Conservation (phyloP, 1,284 basidiomycete species). For the Phlebopus sp. region DNA sequence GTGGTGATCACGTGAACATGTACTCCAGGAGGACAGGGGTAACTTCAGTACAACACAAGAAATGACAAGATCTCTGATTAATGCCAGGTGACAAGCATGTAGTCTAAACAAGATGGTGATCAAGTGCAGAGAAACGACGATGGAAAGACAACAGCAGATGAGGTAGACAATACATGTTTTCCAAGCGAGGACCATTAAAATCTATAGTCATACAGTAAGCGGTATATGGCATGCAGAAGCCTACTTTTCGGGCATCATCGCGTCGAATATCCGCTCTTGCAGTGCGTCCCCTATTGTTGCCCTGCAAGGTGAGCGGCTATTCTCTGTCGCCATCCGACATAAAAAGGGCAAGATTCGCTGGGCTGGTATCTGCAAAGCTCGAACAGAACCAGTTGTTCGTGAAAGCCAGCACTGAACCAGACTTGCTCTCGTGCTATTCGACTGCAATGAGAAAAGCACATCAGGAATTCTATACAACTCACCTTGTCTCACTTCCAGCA, state of each 20-base stretch:
- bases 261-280: slow-evolving; percentile 8
- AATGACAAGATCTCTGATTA: background rate
- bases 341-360: slow-evolving; percentile 59
- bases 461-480: slow-evolving; percentile 18
- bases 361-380: slow-evolving; percentile 72
- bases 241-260: slow-evolving; percentile 16
- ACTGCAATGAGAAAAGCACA: slow-evolving; percentile 5
- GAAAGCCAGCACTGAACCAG: slow-evolving; percentile 75
- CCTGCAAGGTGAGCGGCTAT: slow-evolving; percentile 21
- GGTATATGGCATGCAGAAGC: slow-evolving; percentile 6
- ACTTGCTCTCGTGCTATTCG: slow-evolving; percentile 68
- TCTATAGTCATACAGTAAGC: slow-evolving; percentile 19
- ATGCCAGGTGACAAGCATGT: background rate
- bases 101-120: slow-evolving; percentile 2
- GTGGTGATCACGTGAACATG: too few species aligned
- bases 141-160: slow-evolving; percentile 8
- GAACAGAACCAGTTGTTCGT: slow-evolving; percentile 74
- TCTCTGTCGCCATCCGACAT: slow-evolving; percentile 53
- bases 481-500: slow-evolving; percentile 63
- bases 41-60: background rate
- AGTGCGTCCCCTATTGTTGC: slow-evolving; percentile 14
- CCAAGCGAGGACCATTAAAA: slow-evolving; percentile 11
- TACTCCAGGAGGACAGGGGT: too few species aligned
- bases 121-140: slow-evolving; percentile 6
- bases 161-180: slow-evolving; percentile 16